Conservation (phyloP, 805 yeast genomes). For the Danielozyma ontarioensis region DNA sequence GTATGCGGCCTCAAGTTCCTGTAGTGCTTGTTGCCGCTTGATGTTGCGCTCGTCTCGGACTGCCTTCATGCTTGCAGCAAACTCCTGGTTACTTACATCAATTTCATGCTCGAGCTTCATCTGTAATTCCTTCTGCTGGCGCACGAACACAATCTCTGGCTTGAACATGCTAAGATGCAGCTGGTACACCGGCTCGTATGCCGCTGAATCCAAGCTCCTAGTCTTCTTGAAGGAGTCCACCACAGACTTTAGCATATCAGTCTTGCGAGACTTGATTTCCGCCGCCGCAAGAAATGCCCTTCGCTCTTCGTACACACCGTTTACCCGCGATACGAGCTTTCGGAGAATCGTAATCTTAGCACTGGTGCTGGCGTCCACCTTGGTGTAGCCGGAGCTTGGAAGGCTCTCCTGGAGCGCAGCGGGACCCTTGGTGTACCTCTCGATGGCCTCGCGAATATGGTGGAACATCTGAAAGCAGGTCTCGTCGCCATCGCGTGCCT, state of each 20-base stretch:
- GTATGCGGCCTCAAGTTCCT: conserved; percentile 46
- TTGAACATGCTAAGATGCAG: conserved; percentile 44
- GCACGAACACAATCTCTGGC: conserved; percentile 45
- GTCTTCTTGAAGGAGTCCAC: conserved; percentile 40
- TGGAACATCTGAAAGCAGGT: too few relatives aligned
- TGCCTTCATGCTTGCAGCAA: conserved; percentile 4
- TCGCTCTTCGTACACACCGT: conserved; percentile 31
- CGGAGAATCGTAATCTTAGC: conserved; percentile 31
- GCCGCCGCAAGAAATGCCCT: conserved; percentile 36
- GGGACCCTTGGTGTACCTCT: conserved; percentile 38
- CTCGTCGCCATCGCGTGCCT: conserved; percentile 66
- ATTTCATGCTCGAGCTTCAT: conserved; percentile 11
- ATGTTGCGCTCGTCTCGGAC: conserved; percentile 15
- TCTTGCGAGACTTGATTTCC: conserved; percentile 40
- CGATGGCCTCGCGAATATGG: conserved; percentile 44
- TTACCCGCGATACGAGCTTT: conserved; percentile 23
- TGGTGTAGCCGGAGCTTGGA: conserved; percentile 35
- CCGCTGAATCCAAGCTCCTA: conserved; percentile 37
- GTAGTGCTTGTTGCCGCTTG: conserved; percentile 46
- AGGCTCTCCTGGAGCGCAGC: conserved; percentile 27
- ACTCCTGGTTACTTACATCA: conserved; percentile 8
- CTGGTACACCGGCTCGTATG: conserved; percentile 34
- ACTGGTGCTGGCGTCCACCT: conserved; percentile 27
- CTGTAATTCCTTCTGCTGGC: conserved; percentile 28
- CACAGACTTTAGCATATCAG: conserved; percentile 48